Evolutionary conservation across 1,139 yeast species (phyloP).

Genomic region (Sugiyamaella pinicola): DNA sequence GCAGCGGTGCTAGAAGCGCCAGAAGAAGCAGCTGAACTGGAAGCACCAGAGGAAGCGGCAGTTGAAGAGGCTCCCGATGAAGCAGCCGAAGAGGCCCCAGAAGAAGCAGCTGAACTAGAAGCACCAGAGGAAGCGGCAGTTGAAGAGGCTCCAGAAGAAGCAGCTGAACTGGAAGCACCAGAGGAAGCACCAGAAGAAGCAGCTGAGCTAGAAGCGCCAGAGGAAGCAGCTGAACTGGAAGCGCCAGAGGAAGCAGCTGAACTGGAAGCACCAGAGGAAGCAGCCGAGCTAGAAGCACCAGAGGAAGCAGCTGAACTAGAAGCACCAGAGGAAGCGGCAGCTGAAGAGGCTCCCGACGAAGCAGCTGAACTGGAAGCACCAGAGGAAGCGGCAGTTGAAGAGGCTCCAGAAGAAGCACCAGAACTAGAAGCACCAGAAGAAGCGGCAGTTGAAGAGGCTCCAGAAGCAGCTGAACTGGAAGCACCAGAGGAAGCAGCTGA

Average conservation of each 20-base stretch:
- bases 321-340: neutral
- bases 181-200: neutral
- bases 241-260: neutral
- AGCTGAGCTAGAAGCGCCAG: neutral
- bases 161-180: neutral
- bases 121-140: neutral
- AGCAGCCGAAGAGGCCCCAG: neutral
- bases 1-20: conserved; percentile 9
- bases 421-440: neutral
- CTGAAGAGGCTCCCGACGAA: neutral
- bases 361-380: neutral
- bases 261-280: neutral
- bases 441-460: neutral
- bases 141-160: neutral
- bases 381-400: neutral
- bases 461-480: neutral
- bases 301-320: neutral
- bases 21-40: neutral
- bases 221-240: neutral
- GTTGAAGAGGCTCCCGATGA: neutral
- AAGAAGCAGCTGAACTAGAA: neutral
- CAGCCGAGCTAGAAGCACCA: neutral
- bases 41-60: neutral
- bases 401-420: neutral
- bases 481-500: neutral